Conservation (phyloP, 768 basidiomycete genomes). For the Lactarius quietus region DNA sequence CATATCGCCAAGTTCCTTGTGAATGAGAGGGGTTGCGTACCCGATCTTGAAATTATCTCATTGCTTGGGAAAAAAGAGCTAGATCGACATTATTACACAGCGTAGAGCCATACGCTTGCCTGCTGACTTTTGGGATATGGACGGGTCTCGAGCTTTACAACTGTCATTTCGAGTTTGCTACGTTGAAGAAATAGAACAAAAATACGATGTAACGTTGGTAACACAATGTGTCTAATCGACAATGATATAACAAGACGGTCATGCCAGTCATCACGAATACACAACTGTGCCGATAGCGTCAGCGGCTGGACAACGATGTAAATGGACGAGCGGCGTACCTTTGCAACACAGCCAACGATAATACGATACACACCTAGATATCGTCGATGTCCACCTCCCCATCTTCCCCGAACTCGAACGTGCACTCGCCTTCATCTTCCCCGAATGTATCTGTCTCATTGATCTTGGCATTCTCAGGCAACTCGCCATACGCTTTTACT, state of each 20-base stretch:
- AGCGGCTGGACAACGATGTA: neutral
- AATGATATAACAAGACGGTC: constrained; percentile 20
- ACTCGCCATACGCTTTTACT: constrained; percentile 98
- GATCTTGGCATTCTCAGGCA: constrained; percentile 94
- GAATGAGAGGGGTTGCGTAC: constrained; percentile 66
- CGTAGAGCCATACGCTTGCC: neutral
- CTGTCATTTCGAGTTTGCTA: constrained; percentile 1
- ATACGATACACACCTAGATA: constrained; percentile 53
- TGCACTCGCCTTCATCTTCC: constrained; percentile 86
- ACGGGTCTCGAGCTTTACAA: neutral
- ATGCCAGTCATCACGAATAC: constrained; percentile 23
- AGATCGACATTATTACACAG: neutral
- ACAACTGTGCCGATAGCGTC: constrained; percentile 8
- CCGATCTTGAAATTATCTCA: constrained; percentile 62
- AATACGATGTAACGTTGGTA: constrained; percentile 7
- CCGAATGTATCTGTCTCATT: constrained; percentile 95
- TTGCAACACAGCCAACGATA: constrained; percentile 25
- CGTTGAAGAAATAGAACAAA: neutral
- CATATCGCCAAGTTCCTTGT: constrained; percentile 72
- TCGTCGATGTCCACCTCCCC: constrained; percentile 89
- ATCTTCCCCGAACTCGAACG: constrained; percentile 87
- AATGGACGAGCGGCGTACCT: constrained; percentile 8
- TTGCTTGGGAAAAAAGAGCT: constrained; percentile 4
- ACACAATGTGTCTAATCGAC: constrained; percentile 25
- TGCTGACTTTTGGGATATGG: neutral